Evolutionary conservation across 352 stramenopile genomes (phyloP).

Genomic region (Phytopythium chamaehyphon): DNA sequence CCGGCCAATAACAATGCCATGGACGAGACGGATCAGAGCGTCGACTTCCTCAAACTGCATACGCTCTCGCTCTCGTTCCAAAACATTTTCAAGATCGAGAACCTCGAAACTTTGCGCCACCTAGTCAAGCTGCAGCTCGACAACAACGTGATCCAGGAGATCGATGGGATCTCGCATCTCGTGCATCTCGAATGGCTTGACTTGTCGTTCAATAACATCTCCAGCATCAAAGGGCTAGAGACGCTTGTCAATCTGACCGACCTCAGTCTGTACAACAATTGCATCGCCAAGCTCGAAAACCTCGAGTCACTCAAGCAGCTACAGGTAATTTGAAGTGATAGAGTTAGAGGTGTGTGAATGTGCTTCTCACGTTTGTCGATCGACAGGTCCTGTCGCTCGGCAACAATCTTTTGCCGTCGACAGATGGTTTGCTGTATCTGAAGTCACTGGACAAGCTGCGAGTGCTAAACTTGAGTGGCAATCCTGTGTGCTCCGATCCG

Average conservation of each 20-base stretch:
- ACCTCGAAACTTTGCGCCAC: constrained; percentile 87
- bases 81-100: constrained; percentile 93
- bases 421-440: constrained; percentile 69
- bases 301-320: constrained; percentile 87
- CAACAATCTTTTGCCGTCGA: constrained; percentile 86
- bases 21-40: constrained; percentile 50
- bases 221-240: constrained; percentile 88
- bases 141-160: constrained; percentile 94
- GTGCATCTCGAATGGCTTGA: constrained; percentile 92
- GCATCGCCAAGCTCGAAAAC: constrained; percentile 90
- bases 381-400: constrained; percentile 87
- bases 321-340: constrained; percentile 30
- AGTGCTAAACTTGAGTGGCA: constrained; percentile 90
- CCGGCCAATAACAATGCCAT: constrained; percentile 67
- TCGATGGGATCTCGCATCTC: constrained; percentile 83
- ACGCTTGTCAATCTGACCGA: constrained; percentile 88
- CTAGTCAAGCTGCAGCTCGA: constrained; percentile 92
- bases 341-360: neutral
- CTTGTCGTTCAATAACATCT: constrained; percentile 95
- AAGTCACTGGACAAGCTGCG: constrained; percentile 86
- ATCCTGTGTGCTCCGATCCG: constrained; percentile 89
- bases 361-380: neutral
- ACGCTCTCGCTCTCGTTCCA: constrained; percentile 90
- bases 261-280: constrained; percentile 93
- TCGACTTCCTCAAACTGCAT: constrained; percentile 73